Conservation (phyloP, 768 basidiomycete species). For the Solioccasus polychromus region DNA sequence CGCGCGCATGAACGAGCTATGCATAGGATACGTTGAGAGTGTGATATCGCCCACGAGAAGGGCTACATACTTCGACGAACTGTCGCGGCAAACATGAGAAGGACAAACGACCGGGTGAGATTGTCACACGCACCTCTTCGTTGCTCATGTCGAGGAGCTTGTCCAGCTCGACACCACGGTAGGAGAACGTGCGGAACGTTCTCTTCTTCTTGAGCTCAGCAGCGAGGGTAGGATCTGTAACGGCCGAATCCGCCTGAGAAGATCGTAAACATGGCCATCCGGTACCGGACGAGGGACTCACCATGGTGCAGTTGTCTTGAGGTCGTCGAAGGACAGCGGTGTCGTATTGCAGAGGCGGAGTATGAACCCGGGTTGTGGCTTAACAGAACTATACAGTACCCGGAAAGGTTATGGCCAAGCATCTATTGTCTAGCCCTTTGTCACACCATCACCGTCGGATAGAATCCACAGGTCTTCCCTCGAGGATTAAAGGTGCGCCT, state of each 20-base stretch:
- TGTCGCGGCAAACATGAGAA: slow-evolving; percentile 25
- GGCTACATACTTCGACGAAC: slow-evolving; percentile 72
- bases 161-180: slow-evolving; percentile 97
- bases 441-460: slow-evolving; percentile 54
- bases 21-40: not conserved
- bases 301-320: slow-evolving; percentile 36
- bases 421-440: not conserved
- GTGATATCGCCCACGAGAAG: slow-evolving; percentile 6
- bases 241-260: slow-evolving; percentile 68
- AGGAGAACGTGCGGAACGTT: slow-evolving; percentile 98
- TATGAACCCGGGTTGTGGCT: slow-evolving; percentile 40
- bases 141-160: slow-evolving; percentile 96
- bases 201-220: slow-evolving; percentile 98
- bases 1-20: slow-evolving; percentile 97
- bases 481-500: slow-evolving; percentile 72
- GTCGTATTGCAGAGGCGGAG: slow-evolving; percentile 26
- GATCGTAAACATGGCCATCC: not conserved
- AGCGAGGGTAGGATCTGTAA: slow-evolving; percentile 91
- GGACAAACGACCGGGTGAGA: not conserved
- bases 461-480: slow-evolving; percentile 95
- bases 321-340: slow-evolving; percentile 23
- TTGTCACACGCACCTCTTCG: slow-evolving; percentile 69
- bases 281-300: slow-evolving; percentile 7
- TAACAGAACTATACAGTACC: slow-evolving; percentile 60
- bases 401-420: slow-evolving; percentile 16